These are phyloP conservation scores for Alternaria incomplexa DNA, from an alignment of 2,329 filamentous ascomycete species.

Conservation along the genomic window DNA sequence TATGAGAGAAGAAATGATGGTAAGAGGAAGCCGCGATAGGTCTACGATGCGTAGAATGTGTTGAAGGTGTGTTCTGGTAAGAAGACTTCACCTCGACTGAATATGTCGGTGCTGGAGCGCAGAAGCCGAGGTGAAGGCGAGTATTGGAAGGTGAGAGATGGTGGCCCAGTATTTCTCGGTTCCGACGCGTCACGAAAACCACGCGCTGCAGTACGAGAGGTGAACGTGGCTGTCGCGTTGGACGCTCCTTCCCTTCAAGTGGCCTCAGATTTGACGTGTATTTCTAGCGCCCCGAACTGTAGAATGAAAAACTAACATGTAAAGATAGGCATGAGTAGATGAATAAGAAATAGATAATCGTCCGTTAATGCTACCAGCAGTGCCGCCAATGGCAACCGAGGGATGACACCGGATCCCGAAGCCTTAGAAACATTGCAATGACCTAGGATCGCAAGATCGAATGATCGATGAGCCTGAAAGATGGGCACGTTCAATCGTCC, in stretches of 20 bases:
- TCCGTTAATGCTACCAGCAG: neutral
- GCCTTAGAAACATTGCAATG: too few relatives aligned
- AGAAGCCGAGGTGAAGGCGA: conserved; percentile 4
- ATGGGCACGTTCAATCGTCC: neutral
- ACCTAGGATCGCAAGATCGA: too few relatives aligned
- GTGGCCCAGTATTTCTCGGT: accelerated
- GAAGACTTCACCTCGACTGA: neutral
- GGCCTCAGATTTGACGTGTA: neutral
- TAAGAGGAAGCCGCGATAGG: neutral
- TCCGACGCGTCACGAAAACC: neutral
- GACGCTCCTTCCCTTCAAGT: neutral
- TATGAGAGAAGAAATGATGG: neutral
- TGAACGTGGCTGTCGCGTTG: neutral
- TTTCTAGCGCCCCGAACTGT: neutral
- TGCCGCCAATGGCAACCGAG: too few relatives aligned
- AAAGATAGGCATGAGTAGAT: neutral
- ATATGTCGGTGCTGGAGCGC: neutral
- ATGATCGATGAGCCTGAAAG: too few relatives aligned
- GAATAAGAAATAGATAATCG: neutral
- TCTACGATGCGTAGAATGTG: neutral
- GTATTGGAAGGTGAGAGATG: neutral
- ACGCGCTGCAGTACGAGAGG: neutral
- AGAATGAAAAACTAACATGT: neutral
- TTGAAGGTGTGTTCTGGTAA: neutral
- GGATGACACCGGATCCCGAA: too few relatives aligned